Percentiles rank a stretch among this genome's conserved stretches.
phyloP scores from a whole-genome alignment of 108 stramenopile species.

The Skeletonema marinoi region DNA sequence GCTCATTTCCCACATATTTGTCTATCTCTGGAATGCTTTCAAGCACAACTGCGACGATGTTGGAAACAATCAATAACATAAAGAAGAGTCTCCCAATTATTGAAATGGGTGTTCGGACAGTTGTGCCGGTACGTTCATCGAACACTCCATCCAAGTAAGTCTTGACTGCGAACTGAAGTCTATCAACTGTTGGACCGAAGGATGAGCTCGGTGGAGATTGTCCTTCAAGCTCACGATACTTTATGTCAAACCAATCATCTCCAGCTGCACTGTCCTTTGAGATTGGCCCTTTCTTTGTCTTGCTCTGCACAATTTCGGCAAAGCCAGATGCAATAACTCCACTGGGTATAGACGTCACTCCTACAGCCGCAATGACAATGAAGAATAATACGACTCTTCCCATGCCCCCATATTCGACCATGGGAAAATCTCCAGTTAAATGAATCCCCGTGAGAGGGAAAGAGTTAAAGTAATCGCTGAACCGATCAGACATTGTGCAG shows the following conservation, averaged over 20 bases:
- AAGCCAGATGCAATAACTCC: slow-evolving; percentile 90
- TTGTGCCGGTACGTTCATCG: slow-evolving; percentile 43
- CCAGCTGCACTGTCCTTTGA: slow-evolving; percentile 44
- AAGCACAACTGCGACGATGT: slow-evolving; percentile 77
- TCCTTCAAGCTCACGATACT: slow-evolving; percentile 56
- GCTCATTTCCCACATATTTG: slow-evolving; percentile 67
- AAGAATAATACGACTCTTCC: slow-evolving; percentile 76
- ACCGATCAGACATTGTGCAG: slow-evolving; percentile 77
- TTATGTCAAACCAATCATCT: slow-evolving; percentile 85
- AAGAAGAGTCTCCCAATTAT: slow-evolving; percentile 60
- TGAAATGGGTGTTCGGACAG: slow-evolving; percentile 45
- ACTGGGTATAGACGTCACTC: slow-evolving; percentile 88
- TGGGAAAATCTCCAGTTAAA: slow-evolving; percentile 63
- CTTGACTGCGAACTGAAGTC: slow-evolving; percentile 63
- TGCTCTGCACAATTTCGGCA: slow-evolving; percentile 84
- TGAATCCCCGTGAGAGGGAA: slow-evolving; percentile 72
- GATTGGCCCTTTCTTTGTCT: slow-evolving; percentile 43
- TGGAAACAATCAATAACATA: slow-evolving; percentile 77
- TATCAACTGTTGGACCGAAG: slow-evolving; percentile 68
- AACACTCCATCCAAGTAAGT: slow-evolving; percentile 69
- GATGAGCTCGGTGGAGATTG: slow-evolving; percentile 56
- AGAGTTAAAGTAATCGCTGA: slow-evolving; percentile 68
- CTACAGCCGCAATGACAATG: slow-evolving; percentile 89
- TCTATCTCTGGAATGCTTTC: slow-evolving; percentile 81
- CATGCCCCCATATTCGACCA: slow-evolving; percentile 66